Conservation (phyloP, 257 asterid genomes). For the Nicotiana benthamiana region DNA sequence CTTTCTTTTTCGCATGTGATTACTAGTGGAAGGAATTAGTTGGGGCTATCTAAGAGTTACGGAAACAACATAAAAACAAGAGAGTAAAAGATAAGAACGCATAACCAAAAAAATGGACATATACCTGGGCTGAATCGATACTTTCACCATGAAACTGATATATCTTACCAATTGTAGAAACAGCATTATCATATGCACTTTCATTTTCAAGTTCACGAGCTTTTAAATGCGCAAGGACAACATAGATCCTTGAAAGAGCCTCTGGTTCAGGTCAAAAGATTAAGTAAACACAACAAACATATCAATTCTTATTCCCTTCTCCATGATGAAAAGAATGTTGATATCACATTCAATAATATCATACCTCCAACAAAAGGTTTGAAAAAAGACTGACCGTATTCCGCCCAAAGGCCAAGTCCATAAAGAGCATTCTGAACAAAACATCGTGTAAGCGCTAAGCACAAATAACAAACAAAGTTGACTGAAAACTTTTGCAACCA, state of each 20-base stretch:
- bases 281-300: background rate
- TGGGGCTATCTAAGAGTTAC: no score
- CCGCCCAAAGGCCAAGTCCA: slow-evolving; percentile 95
- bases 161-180: slow-evolving; percentile 89
- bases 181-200: slow-evolving; percentile 95
- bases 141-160: slow-evolving; percentile 81
- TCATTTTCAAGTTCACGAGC: slow-evolving; percentile 54
- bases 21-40: no score
- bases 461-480: no score
- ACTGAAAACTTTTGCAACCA: no score
- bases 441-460: background rate
- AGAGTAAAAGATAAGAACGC: no score
- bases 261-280: slow-evolving; percentile 29
- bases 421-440: slow-evolving; percentile 78
- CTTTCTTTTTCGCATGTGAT: no score
- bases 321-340: background rate
- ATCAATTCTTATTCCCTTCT: background rate
- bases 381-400: slow-evolving; percentile 69
- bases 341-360: background rate
- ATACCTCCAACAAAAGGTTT: slow-evolving; percentile 86
- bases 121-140: slow-evolving; percentile 45
- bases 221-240: slow-evolving; percentile 57
- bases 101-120: background rate
- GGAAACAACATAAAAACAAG: no score
- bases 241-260: slow-evolving; percentile 86